Evolutionary conservation across 2,329 filamentous ascomycete genomes (phyloP).

Genomic region (Calonectria fujianensis): DNA sequence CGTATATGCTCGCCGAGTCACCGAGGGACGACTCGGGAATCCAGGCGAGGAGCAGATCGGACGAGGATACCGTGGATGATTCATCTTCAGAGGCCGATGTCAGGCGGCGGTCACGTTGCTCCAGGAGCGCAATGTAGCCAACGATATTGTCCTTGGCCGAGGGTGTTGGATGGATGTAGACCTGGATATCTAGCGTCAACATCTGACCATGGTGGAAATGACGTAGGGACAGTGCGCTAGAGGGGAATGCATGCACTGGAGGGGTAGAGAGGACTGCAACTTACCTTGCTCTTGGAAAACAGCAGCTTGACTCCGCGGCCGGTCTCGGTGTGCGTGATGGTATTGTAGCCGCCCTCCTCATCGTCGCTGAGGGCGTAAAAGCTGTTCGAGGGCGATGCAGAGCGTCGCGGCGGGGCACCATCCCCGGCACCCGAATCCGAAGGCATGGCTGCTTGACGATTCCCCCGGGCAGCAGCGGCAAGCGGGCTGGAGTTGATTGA

Average conservation of each 20-base stretch:
- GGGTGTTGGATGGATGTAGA: slow-evolving; percentile 96
- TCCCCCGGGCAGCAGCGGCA: not conserved
- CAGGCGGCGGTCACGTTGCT: slow-evolving; percentile 82
- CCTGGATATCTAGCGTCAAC: slow-evolving; percentile 68
- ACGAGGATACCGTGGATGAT: slow-evolving; percentile 71
- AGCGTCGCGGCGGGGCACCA: slow-evolving; percentile 57
- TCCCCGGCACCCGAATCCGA: slow-evolving; percentile 47
- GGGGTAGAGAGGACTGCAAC: slow-evolving; percentile 47
- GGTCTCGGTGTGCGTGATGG: slow-evolving; percentile 86
- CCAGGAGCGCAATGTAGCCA: slow-evolving; percentile 93
- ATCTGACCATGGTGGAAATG: slow-evolving; percentile 23
- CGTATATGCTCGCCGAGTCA: slow-evolving; percentile 90
- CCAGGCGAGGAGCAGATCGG: slow-evolving; percentile 93
- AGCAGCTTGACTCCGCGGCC: slow-evolving; percentile 93
- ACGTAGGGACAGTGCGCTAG: slow-evolving; percentile 9
- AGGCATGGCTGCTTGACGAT: slow-evolving; percentile 46
- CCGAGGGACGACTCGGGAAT: slow-evolving; percentile 92
- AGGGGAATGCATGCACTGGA: slow-evolving; percentile 21
- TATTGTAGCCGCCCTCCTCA: slow-evolving; percentile 96
- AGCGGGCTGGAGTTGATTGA: not conserved
- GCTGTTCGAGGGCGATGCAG: slow-evolving; percentile 86
- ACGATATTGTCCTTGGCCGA: slow-evolving; percentile 96
- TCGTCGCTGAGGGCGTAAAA: slow-evolving; percentile 98
- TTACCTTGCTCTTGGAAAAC: slow-evolving; percentile 96
- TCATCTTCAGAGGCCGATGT: slow-evolving; percentile 54